Percentiles rank a stretch among this genome's conserved stretches.
Evolutionary conservation across 208 protist genomes (phyloP).

Genomic region (Crithidia acanthocephali): DNA sequence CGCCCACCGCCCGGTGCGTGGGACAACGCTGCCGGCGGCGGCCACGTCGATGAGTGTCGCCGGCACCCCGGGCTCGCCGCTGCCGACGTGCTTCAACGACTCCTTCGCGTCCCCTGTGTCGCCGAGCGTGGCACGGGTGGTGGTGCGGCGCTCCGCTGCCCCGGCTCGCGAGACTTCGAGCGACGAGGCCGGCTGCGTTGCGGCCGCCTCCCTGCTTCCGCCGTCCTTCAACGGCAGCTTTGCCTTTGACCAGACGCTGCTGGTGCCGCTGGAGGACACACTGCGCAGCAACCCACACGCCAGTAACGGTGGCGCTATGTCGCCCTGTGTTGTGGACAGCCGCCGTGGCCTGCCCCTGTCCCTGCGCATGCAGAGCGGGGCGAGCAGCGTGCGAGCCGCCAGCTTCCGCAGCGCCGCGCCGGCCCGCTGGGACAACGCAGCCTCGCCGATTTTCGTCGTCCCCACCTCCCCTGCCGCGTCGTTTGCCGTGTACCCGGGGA

Average conservation of each 20-base stretch:
- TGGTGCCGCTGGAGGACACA: slow-evolving; percentile 33
- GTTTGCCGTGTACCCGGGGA: slow-evolving; percentile 3
- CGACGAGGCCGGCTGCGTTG: not conserved
- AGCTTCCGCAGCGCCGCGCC: slow-evolving; percentile 28
- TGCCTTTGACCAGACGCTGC: slow-evolving; percentile 44
- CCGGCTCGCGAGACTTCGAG: slow-evolving; percentile 10
- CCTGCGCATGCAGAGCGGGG: not conserved
- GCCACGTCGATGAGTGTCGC: not conserved
- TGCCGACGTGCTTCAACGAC: slow-evolving; percentile 1
- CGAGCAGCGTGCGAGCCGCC: not conserved
- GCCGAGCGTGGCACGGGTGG: slow-evolving; percentile 31
- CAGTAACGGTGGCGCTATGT: not conserved
- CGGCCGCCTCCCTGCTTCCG: slow-evolving; percentile 11
- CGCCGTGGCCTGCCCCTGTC: not conserved
- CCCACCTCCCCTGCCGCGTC: slow-evolving; percentile 19
- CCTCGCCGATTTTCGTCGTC: slow-evolving; percentile 12
- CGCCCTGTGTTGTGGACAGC: slow-evolving; percentile 7
- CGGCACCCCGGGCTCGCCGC: slow-evolving; percentile 10
- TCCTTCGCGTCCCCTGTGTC: slow-evolving; percentile 7
- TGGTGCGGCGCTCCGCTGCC: slow-evolving; percentile 32
- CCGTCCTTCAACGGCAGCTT: slow-evolving; percentile 31
- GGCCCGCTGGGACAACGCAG: slow-evolving; percentile 16
- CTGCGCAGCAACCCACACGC: not conserved
- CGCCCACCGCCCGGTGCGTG: slow-evolving; percentile 23
- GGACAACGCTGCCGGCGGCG: not conserved